These are phyloP conservation scores for Beauveria sp. DNA, from an alignment of 2,329 filamentous ascomycete genomes.

Conservation along the genomic window DNA sequence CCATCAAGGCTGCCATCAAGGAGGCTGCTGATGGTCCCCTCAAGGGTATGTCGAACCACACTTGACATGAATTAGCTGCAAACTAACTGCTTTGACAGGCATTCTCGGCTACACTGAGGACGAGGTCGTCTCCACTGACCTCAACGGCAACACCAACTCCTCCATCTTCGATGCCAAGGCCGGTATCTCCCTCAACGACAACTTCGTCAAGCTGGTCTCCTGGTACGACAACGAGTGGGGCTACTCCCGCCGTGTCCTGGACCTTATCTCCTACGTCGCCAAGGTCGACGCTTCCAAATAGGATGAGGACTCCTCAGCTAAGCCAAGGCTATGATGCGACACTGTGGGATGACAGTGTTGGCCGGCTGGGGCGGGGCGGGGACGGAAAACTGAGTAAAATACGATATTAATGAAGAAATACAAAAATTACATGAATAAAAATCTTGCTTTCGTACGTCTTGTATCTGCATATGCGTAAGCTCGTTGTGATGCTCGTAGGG, in stretches of 20 bases:
- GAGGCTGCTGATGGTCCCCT: constrained; percentile 73
- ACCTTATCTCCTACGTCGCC: constrained; percentile 71
- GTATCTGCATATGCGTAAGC: no score
- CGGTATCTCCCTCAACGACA: constrained; percentile 94
- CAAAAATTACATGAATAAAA: constrained; percentile 9
- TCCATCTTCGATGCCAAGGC: constrained; percentile 99
- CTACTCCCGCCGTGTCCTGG: constrained; percentile 91
- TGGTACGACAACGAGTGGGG: constrained; percentile 99
- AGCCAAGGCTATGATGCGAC: constrained; percentile 17
- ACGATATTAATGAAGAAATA: constrained; percentile 13
- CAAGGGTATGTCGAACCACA: constrained; percentile 57
- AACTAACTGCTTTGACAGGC: constrained; percentile 39
- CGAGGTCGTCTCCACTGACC: constrained; percentile 86
- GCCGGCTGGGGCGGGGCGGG: constrained; percentile 10
- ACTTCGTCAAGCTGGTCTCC: constrained; percentile 97
- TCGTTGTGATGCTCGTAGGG: neutral
- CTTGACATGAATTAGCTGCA: neutral
- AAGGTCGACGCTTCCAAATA: constrained; percentile 62
- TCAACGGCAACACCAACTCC: constrained; percentile 87
- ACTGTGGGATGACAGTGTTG: constrained; percentile 10
- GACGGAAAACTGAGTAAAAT: constrained; percentile 12
- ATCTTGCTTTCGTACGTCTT: neutral
- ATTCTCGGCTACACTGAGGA: constrained; percentile 95
- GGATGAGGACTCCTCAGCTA: constrained; percentile 15
- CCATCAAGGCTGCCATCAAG: constrained; percentile 93